These are phyloP conservation scores for Candida tammaniensis DNA, from an alignment of 805 yeast genomes.

Conservation along the genomic window DNA sequence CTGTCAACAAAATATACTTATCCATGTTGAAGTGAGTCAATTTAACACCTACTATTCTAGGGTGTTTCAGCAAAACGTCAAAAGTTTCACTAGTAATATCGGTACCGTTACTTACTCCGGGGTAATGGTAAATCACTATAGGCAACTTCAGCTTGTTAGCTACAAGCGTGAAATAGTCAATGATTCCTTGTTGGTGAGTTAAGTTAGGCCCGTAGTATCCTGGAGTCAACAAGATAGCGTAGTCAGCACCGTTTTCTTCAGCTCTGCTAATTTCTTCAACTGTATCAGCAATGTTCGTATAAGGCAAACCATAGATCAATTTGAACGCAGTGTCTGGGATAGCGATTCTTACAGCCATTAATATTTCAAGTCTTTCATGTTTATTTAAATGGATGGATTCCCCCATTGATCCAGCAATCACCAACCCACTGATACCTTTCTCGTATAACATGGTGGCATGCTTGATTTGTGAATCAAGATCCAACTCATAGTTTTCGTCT, in stretches of 20 bases:
- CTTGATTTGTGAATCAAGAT: constrained; percentile 27
- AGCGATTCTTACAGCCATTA: constrained; percentile 23
- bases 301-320: constrained; percentile 31
- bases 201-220: constrained; percentile 33
- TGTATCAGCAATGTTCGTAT: constrained; percentile 23
- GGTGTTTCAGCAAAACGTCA: constrained; percentile 24
- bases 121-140: constrained; percentile 35
- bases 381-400: constrained; percentile 33
- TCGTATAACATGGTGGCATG: constrained; percentile 27
- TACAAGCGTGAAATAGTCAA: constrained; percentile 26
- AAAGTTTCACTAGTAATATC: constrained; percentile 22
- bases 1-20: constrained; percentile 16
- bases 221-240: constrained; percentile 28
- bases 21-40: constrained; percentile 23
- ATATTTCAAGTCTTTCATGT: constrained; percentile 24
- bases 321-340: constrained; percentile 28
- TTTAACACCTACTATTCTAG: constrained; percentile 34
- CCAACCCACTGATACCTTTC: constrained; percentile 31
- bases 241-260: constrained; percentile 31
- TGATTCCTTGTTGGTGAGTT: constrained; percentile 29
- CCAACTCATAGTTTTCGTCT: constrained; percentile 18
- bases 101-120: constrained; percentile 34
- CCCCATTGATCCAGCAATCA: constrained; percentile 41
- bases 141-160: constrained; percentile 34
- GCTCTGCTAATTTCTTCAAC: constrained; percentile 23